A percentile compares a stretch with the other conserved stretches of the same genome.
phyloP scores from a whole-genome alignment of 371 early-diverging fungal genomes.

The Mucor irregularis region DNA sequence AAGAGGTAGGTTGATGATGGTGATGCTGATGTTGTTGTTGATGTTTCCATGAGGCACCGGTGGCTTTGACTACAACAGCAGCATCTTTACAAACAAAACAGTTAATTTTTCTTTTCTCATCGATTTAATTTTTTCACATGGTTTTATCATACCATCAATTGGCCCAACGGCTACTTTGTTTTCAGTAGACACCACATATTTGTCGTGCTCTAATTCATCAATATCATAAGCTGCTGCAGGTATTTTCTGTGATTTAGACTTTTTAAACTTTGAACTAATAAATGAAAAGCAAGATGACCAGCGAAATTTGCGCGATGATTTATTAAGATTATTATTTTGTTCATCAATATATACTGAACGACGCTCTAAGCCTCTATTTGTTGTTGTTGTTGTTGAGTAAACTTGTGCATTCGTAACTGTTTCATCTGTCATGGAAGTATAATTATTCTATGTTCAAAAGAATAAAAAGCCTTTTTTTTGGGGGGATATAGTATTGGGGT shows the following conservation, averaged over 20 bases:
- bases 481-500: neutral
- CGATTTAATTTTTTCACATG: too few relatives aligned
- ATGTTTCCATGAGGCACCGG: neutral
- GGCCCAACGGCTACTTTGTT: too few relatives aligned
- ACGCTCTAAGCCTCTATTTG: neutral
- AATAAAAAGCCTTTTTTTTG: too few relatives aligned
- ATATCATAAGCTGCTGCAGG: too few relatives aligned
- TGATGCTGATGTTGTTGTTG: neutral
- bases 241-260: constrained; percentile 12
- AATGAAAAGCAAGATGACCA: constrained; percentile 31
- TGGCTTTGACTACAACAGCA: neutral
- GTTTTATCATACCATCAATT: too few relatives aligned
- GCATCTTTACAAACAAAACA: neutral
- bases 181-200: too few relatives aligned
- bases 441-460: neutral
- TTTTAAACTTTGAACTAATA: constrained; percentile 22
- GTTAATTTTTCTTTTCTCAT: too few relatives aligned
- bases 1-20: constrained; percentile 7
- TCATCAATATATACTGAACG: neutral
- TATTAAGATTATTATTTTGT: neutral
- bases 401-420: neutral
- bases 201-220: too few relatives aligned
- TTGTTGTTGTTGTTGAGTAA: neutral
- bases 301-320: constrained; percentile 29
- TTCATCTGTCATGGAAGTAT: constrained; percentile 17